Evolutionary conservation across 2,329 filamentous ascomycete genomes (phyloP), one percentile per base, ranked within the genome.

Genomic region (Alternaria ventricosa): DNA sequence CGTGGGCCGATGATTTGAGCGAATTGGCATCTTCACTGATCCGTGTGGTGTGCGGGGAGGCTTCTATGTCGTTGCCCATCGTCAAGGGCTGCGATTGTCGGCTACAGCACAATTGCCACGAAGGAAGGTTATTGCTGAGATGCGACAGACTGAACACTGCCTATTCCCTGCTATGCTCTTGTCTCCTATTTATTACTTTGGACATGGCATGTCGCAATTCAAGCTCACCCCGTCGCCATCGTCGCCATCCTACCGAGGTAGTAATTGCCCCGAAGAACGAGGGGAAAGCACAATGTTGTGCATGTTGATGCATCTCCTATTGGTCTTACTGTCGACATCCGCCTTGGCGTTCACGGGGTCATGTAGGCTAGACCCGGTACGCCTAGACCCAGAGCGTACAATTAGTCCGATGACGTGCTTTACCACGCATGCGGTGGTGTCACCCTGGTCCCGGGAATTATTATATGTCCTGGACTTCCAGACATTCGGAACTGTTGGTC

Each of bases 1-100:
- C 71, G 30, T 66, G 67, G n/a, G 68, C 64, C 11, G 66, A 64
- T 27, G 63, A 55, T 50, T 74, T 75, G 60, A 75, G 68, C 8
- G 73, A 75, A 23, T 56, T 68, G 49, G 30, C 65, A 60, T 75
- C 73, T 56, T 71, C 67, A 63, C 73, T 75, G 64, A 72, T 46
- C 28, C 68, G 55, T 18, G 41, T 60, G 41, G 57, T 55, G 7
- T 50, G 64, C 22, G 68, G 60, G 20, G 66, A 64, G 18, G 67
- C 65, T 47, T 75, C 73, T 51, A 75, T 75, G 33, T 75, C 73
- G 51, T 66, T 59, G n/a, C 70, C 70, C 71, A 74, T 74, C 4
- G 56, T 57, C 45, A 54, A 55, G 50, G 41, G 36, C 55, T 33
- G 27, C 45, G 41, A 49, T 46, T 28, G 15, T 54, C 43, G 43